Conservation (phyloP, 495 filamentous ascomycete genomes). For the Astrothelium macrocarpum region DNA sequence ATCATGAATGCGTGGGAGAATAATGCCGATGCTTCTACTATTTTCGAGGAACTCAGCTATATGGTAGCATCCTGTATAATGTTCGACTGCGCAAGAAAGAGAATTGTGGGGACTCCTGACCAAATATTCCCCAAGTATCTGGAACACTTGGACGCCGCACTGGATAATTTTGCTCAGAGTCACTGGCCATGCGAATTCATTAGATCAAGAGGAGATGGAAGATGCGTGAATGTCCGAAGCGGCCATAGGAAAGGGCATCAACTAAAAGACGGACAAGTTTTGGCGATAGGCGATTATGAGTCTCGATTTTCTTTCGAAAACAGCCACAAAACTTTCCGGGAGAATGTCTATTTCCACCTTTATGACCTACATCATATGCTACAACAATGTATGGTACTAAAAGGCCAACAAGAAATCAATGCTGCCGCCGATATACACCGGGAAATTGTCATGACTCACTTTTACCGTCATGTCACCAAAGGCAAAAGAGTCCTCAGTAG, state of each 20-base stretch:
- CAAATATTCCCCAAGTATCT: conserved; percentile 29
- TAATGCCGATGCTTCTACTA: conserved; percentile 23
- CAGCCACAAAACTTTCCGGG: conserved; percentile 26
- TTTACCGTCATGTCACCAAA: conserved; percentile 23
- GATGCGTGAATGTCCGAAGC: conserved; percentile 37
- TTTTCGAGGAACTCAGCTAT: conserved; percentile 40
- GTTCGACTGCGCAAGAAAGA: conserved; percentile 41
- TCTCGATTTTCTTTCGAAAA: conserved; percentile 34
- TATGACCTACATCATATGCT: conserved; percentile 11
- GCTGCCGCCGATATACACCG: conserved; percentile 29
- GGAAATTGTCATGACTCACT: conserved; percentile 24
- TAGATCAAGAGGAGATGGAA: conserved; percentile 21
- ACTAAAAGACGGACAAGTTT: conserved; percentile 36
- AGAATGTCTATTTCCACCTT: conserved; percentile 12
- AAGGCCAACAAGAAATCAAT: conserved; percentile 21
- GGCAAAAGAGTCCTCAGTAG: conserved; percentile 20
- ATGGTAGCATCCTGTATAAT: conserved; percentile 48
- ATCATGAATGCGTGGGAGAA: conserved; percentile 33
- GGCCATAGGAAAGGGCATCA: conserved; percentile 46
- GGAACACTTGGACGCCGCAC: conserved; percentile 34
- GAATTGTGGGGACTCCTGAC: conserved; percentile 17
- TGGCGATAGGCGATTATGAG: conserved; percentile 39
- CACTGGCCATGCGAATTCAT: conserved; percentile 42
- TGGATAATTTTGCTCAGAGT: conserved; percentile 41
- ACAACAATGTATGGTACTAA: conserved; percentile 26